Base-by-base conservation (phyloP, 768 basidiomycete species). In the Sistotremastrum suecicum region DNA sequence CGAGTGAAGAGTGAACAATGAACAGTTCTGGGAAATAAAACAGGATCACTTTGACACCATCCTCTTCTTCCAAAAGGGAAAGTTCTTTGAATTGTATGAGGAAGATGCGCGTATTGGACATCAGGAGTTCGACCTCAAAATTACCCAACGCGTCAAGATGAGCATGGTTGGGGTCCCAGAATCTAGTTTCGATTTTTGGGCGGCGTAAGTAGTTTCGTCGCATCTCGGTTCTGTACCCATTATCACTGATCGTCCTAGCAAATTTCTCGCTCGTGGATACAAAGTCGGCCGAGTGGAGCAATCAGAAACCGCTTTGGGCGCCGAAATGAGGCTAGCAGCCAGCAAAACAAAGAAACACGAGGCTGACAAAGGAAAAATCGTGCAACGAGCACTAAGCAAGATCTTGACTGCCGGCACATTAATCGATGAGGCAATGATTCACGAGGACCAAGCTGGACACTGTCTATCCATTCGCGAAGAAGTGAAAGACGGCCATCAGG, bases 111-210 rank as follows among this genome's bases (percentile, higher is more conserved):
- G 83, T 8, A 75, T 89, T 43, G 95, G 95, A 1, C 90, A 98
- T 60, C 82, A 80, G 54, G 80, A 92, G 46, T 99, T 99, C 58
- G 95, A 98, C 54, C 66, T 99, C 47, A 98, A 99, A 57, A 69
- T 89, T 34, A 89, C 86, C 0, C 71, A 81, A 46, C 69, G 95
- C 50, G 95, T 98, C 40, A 98, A 98, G 63, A 99, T 99, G 95
- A 90, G 82, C 50, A 99, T 99, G 94, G 94, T 87, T 44, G 95
- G 95, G 35, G 92, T 98, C 5, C 95, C 95, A 0, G 95, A 98
- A 58, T 78, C 75, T 64, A 79, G 80, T 2, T 92, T 99, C 64
- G 89, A 92, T 55, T 83, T 84, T 55, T 92, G 86, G 87, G 84
- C 84, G 11, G 83, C 85, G 79, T 85, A 61, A 66, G 79, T 72